phyloP scores from a whole-genome alignment of 2,329 filamentous ascomycete species.

The Cephalotrichum gorgonifer region DNA sequence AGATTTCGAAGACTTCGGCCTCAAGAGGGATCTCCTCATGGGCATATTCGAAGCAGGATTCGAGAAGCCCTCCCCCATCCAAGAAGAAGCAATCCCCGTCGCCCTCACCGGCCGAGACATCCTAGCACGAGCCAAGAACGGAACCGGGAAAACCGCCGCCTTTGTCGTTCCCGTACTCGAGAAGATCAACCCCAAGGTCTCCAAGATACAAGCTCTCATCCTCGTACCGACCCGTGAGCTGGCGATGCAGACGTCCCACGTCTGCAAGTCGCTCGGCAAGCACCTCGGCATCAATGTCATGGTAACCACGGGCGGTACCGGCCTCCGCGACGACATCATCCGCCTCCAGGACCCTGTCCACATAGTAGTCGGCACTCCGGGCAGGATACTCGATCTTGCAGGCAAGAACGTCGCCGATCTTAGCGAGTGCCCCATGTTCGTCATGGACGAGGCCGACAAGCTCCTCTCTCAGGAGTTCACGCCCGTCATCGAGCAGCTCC shows the following conservation, averaged over 20 bases:
- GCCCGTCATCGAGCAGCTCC: conserved; percentile 88
- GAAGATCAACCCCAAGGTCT: conserved; percentile 91
- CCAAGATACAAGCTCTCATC: conserved; percentile 93
- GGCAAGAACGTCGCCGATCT: conserved; percentile 95
- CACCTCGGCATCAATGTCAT: conserved; percentile 97
- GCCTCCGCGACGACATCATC: conserved; percentile 91
- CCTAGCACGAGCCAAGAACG: conserved; percentile 93
- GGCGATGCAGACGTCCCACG: conserved; percentile 95
- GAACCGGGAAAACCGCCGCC: conserved; percentile 95
- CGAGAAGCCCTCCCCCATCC: conserved; percentile 96
- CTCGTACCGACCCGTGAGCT: conserved; percentile 94
- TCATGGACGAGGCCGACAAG: conserved; percentile 99
- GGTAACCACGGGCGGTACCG: conserved; percentile 96
- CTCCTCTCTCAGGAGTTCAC: conserved; percentile 94
- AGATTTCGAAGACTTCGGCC: conserved; percentile 93
- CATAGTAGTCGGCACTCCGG: conserved; percentile 94
- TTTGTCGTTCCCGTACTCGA: conserved; percentile 95
- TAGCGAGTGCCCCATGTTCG: conserved; percentile 92
- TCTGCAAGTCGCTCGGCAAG: conserved; percentile 97
- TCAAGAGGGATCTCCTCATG: conserved; percentile 94
- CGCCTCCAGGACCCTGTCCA: conserved; percentile 90
- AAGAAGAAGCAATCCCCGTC: conserved; percentile 98
- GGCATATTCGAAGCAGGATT: conserved; percentile 98
- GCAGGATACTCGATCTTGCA: conserved; percentile 89
- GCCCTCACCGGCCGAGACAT: conserved; percentile 92